These are phyloP conservation scores for Debaryomyces fabryi DNA, from an alignment of 1,139 yeast genomes.

Conservation along the genomic window DNA sequence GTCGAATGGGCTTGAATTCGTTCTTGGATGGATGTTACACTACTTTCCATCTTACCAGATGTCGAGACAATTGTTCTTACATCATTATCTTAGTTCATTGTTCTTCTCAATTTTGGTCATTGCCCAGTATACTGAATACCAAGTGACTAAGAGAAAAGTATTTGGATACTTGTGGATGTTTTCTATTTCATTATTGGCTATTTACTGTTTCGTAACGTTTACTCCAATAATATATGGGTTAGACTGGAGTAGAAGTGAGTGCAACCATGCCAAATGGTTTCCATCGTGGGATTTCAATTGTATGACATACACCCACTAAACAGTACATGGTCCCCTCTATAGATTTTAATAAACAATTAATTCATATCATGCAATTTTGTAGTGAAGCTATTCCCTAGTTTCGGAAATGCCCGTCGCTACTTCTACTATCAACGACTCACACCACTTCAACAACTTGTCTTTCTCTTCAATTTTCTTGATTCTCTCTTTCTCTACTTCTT, in stretches of 20 bases:
- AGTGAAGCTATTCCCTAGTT: constrained; percentile 22
- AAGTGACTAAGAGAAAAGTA: constrained; percentile 22
- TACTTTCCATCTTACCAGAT: constrained; percentile 38
- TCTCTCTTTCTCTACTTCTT: constrained; percentile 62
- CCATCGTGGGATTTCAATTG: constrained; percentile 44
- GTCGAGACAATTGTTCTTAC: constrained; percentile 37
- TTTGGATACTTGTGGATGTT: constrained; percentile 23
- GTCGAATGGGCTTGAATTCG: constrained; percentile 26
- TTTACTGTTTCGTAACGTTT: constrained; percentile 24
- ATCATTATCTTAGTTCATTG: constrained; percentile 43
- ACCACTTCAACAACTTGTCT: constrained; percentile 62
- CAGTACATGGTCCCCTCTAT: constrained; percentile 1
- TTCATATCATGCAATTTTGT: not conserved
- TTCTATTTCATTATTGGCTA: constrained; percentile 16
- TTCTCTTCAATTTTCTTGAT: constrained; percentile 62
- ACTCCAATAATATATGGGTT: constrained; percentile 40
- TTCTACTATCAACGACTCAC: constrained; percentile 68
- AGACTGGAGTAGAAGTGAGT: constrained; percentile 32
- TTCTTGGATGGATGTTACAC: constrained; percentile 40
- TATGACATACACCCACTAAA: constrained; percentile 17
- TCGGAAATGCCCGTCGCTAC: constrained; percentile 59
- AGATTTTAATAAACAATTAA: not conserved
- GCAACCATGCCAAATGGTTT: constrained; percentile 34
- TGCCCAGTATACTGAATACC: constrained; percentile 37
- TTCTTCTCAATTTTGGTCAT: constrained; percentile 37